Percentiles rank a stretch among this genome's conserved stretches.
phyloP scores from a whole-genome alignment of 345 rosid species.

The Eucalyptus microcorys region DNA sequence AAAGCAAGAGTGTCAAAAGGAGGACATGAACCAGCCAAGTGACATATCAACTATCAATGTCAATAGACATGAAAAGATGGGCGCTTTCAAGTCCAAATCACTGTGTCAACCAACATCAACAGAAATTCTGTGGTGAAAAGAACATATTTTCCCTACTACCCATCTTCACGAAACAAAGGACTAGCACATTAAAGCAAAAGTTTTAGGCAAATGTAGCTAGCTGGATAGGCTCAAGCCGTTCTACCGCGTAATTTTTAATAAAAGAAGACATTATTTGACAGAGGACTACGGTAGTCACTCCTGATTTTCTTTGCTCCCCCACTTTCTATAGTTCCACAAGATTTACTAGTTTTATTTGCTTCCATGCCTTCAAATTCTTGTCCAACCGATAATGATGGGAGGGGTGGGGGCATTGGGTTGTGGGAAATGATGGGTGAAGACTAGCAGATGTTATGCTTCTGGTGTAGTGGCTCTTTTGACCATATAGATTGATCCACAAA shows the following conservation, averaged over 20 bases:
- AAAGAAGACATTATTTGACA: neutral
- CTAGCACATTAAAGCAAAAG: neutral
- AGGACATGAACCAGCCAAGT: conserved; percentile 26
- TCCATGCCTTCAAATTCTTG: neutral
- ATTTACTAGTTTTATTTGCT: neutral
- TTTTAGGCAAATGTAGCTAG: neutral
- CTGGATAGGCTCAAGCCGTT: neutral
- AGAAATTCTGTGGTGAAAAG: neutral
- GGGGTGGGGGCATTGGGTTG: conserved; percentile 23
- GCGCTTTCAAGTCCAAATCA: conserved; percentile 67
- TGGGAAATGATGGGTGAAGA: conserved; percentile 22
- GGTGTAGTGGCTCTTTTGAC: neutral
- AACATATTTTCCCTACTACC: neutral
- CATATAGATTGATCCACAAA: neutral
- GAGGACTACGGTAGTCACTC: neutral
- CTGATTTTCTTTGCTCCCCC: neutral
- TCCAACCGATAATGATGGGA: conserved; percentile 4
- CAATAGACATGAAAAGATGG: conserved; percentile 81
- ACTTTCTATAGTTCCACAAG: neutral
- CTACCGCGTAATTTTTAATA: neutral
- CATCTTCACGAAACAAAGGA: neutral
- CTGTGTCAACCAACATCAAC: conserved; percentile 51
- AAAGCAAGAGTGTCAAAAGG: conserved; percentile 18
- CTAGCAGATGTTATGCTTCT: neutral
- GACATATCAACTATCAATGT: conserved; percentile 64